phyloP scores from a whole-genome alignment of 2,329 filamentous ascomycete species.

The Cryphonectria carpinicola region DNA sequence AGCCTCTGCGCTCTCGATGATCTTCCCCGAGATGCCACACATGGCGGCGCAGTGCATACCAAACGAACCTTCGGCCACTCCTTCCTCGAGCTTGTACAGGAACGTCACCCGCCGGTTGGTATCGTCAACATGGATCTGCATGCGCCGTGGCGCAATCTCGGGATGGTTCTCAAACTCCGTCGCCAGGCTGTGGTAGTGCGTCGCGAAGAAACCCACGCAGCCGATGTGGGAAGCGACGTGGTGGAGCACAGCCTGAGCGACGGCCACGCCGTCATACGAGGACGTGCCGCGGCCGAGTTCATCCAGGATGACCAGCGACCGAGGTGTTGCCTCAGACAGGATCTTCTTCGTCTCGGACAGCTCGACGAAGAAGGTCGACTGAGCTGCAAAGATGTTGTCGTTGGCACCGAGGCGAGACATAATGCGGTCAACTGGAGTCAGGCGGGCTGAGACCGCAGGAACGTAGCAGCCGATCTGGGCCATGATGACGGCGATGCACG shows the following conservation, averaged over 20 bases:
- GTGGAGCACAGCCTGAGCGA: slow-evolving; percentile 96
- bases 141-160: slow-evolving; percentile 82
- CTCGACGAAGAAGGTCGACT: slow-evolving; percentile 98
- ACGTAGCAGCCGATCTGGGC: slow-evolving; percentile 95
- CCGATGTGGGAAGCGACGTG: slow-evolving; percentile 93
- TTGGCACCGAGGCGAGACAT: slow-evolving; percentile 98
- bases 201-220: slow-evolving; percentile 95
- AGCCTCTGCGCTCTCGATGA: slow-evolving; percentile 85
- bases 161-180: slow-evolving; percentile 89
- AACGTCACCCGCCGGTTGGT: slow-evolving; percentile 88
- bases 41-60: slow-evolving; percentile 99
- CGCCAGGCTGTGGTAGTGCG: slow-evolving; percentile 93
- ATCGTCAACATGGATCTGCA: slow-evolving; percentile 94
- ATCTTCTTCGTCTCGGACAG: slow-evolving; percentile 98
- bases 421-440: slow-evolving; percentile 94
- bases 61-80: slow-evolving; percentile 94
- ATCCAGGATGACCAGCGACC: slow-evolving; percentile 94
- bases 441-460: slow-evolving; percentile 76
- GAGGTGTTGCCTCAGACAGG: slow-evolving; percentile 87
- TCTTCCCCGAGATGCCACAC: slow-evolving; percentile 85
- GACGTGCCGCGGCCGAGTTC: slow-evolving; percentile 94
- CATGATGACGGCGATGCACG: slow-evolving; percentile 95
- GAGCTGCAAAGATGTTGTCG: slow-evolving; percentile 97
- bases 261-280: slow-evolving; percentile 94
- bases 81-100: slow-evolving; percentile 89